Evolutionary conservation across 208 protist species (phyloP), one percentile per base, ranked within the genome.

Genomic region (Lotmaria passim): DNA sequence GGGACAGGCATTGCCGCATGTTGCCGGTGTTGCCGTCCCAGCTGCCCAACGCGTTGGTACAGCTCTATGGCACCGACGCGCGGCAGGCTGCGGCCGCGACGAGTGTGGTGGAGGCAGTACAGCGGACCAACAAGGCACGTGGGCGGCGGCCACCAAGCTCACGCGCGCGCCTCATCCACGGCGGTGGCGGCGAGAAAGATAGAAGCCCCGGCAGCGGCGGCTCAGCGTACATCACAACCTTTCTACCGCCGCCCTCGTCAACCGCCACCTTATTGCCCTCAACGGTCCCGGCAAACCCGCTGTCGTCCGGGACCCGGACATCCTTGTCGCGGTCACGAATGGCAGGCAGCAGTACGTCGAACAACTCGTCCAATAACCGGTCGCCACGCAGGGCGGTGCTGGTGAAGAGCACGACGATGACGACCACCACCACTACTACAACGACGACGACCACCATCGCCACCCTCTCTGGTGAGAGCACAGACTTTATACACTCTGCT

Each of bases 401-500:
- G 65, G 39, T 63, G 33, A 51, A 48, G 43, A 71, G 38, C 43
- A 55, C 28, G 17, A 55, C 59, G 44, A 71, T 34, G 4, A 67
- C 47, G 23, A 69, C 64, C 43, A 63, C 65, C 17, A 63, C 55
- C 15, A 71, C 52, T 15, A 43, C 44, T 1, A 67, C 47, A 15
- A 69, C 64, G 53, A 63, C 65, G 23, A 63, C 55, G 23, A 71
- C 52, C 17, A 43, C 43, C 1, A 26, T 44, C 39, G 23, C 65
- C 26, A 43, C 65, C 28, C 39, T 55, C 46, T 50, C 53, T 46
- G 44, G 39, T 17, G 55, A 71, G 41, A 47, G 53, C 53, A 56
- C 55, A 24, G 44, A 62, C 24, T 52, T 71, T 51, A 51, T 61
- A 47, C 65, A 63, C 53, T 71, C 39, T 23, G 53, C 55, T 30